Evolutionary conservation across 768 basidiomycete genomes (phyloP), one percentile per base, ranked within the genome.

Genomic region (Artomyces pyxidatus): DNA sequence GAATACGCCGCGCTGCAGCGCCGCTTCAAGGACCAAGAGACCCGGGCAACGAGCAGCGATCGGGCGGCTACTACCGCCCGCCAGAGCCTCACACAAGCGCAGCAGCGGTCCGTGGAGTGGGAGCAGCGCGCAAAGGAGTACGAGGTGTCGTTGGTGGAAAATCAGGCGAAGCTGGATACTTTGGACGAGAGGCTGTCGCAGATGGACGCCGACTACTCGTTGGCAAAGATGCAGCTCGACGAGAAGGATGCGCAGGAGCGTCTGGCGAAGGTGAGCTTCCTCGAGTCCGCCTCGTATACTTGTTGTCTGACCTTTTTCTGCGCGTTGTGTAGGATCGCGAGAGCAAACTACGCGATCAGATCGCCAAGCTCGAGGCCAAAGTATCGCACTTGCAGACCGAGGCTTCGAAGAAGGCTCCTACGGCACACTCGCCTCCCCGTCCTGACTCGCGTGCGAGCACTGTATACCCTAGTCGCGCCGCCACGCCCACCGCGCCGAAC

Each of bases 31-130:
- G 88, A 92, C 5, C 75, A 80, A 42, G 89, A 91, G 55, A 68
- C 58, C 43, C 85, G 80, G 59, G 55, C 74, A 3, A 60, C 71
- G 23, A 83, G 77, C 56, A 78, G 69, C 57, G 87, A 91, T 40
- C 77, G 79, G 45, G 68, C 79, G 10, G 71, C 79, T 1, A 66
- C 65, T 21, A 65, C 80, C 16, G 72, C 78, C 3, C 77, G 78
- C 37, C 81, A 87, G 61, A 83, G 65, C 61, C 71, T 90, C 25
- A 65, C 74, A 19, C 81, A 85, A 54, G 81, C 84, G 19, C 84
- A 90, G 52, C 85, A 88, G 61, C 85, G 85, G 22, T 76, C 85
- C 3, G 67, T 76, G 3, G 89, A 92, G 58, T 90, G 85, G 87
- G 89, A 92, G 65, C 76, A 76, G 53, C 81, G 81, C 21, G 79